These are phyloP conservation scores for Prunus yedoensis DNA, from an alignment of 331 rosid genomes.

Conservation along the genomic window DNA sequence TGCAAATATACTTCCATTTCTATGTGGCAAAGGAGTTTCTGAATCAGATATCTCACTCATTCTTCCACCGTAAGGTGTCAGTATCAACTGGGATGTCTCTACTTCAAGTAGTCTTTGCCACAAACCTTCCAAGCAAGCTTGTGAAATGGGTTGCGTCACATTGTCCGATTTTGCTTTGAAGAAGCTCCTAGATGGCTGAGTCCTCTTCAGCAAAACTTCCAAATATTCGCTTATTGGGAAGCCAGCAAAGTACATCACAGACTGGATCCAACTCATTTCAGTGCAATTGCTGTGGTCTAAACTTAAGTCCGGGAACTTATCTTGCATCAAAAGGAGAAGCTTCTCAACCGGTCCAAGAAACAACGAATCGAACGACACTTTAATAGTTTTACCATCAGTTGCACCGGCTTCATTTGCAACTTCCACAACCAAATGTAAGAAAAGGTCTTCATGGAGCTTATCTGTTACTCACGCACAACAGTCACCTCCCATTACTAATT, in stretches of 20 bases:
- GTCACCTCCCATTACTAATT: too few species aligned
- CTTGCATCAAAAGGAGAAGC: conserved; percentile 21
- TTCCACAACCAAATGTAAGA: background rate
- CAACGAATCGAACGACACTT: conserved; percentile 15
- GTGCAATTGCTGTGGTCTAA: conserved; percentile 1
- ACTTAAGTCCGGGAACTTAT: conserved; percentile 28
- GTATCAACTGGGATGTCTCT: background rate
- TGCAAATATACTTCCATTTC: conserved; percentile 25
- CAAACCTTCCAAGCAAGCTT: conserved; percentile 19
- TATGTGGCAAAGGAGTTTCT: conserved; percentile 36
- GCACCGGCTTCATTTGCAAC: background rate
- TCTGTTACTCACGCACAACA: background rate
- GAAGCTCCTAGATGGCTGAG: background rate
- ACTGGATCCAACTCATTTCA: conserved; percentile 42
- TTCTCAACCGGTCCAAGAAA: conserved; percentile 23
- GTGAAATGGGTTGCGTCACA: conserved; percentile 22
- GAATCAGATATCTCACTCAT: conserved; percentile 32
- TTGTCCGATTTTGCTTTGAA: conserved; percentile 39
- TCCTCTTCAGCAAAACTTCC: conserved; percentile 21
- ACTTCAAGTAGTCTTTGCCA: conserved; percentile 20
- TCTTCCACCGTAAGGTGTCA: conserved; percentile 38
- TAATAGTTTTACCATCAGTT: background rate
- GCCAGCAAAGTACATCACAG: conserved; percentile 19
- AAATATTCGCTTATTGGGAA: conserved; percentile 6
- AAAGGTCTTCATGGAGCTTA: conserved; percentile 19